phyloP scores from a whole-genome alignment of 495 filamentous ascomycete genomes.

The Hypomontagnella submonticulosa region DNA sequence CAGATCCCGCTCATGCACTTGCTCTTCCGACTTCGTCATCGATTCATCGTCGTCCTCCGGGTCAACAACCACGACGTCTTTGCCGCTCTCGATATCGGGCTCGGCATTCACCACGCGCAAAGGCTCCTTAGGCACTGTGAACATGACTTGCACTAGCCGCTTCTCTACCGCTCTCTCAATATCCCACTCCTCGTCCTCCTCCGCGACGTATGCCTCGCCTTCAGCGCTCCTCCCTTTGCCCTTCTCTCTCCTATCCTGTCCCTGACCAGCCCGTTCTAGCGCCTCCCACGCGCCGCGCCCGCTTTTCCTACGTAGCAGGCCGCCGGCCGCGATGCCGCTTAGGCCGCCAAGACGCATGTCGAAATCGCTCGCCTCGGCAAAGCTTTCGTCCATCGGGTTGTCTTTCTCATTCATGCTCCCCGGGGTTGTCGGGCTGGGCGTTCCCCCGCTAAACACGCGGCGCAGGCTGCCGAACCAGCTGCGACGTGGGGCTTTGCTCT shows the following conservation, averaged over 20 bases:
- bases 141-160: conserved; percentile 90
- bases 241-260: conserved; percentile 2
- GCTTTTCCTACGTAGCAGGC: conserved; percentile 53
- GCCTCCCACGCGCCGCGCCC: conserved; percentile 57
- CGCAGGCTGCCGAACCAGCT: conserved; percentile 63
- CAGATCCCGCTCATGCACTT: conserved; percentile 12
- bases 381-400: conserved; percentile 38
- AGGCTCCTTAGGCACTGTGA: conserved; percentile 86
- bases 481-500: conserved; percentile 52
- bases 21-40: background rate
- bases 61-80: conserved; percentile 44
- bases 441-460: conserved; percentile 54
- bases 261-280: conserved; percentile 24
- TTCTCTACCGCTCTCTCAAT: conserved; percentile 84
- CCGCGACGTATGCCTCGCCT: conserved; percentile 11
- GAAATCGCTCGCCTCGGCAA: conserved; percentile 47
- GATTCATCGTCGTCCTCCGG: conserved; percentile 36
- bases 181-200: conserved; percentile 80
- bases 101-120: conserved; percentile 86
- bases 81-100: conserved; percentile 60
- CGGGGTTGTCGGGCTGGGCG: conserved; percentile 24
- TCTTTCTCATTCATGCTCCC: conserved; percentile 3
- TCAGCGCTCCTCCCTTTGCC: conserved; percentile 16
- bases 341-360: conserved; percentile 45
- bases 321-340: conserved; percentile 47